phyloP scores from a whole-genome alignment of 768 basidiomycete species.

The Pulveroboletus sp. region DNA sequence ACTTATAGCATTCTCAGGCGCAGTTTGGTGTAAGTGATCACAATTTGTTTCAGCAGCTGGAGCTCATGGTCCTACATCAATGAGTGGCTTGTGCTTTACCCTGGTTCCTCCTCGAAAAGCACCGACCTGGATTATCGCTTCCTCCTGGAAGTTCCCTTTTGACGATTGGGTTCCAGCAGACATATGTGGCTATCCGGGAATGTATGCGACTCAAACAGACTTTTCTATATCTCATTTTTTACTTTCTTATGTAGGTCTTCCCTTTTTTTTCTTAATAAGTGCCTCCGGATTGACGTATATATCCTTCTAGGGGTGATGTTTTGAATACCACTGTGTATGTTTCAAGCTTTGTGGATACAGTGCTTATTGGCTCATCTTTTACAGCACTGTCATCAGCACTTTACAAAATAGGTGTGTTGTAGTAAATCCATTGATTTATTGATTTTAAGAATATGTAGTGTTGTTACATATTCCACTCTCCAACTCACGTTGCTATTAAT shows the following conservation, averaged over 20 bases:
- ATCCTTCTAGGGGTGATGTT: slow-evolving; percentile 56
- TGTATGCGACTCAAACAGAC: slow-evolving; percentile 68
- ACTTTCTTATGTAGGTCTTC: slow-evolving; percentile 62
- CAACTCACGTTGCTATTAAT: slow-evolving; percentile 63
- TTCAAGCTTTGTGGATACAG: not conserved
- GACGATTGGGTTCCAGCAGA: slow-evolving; percentile 66
- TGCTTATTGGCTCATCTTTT: not conserved
- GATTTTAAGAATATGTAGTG: slow-evolving; percentile 33
- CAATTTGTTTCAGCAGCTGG: not conserved
- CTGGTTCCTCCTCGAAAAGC: slow-evolving; percentile 69
- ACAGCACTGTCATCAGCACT: slow-evolving; percentile 65
- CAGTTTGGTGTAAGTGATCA: slow-evolving; percentile 57
- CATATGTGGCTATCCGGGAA: slow-evolving; percentile 56
- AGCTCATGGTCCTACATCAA: not conserved
- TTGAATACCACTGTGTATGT: slow-evolving; percentile 69
- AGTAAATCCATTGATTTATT: not conserved
- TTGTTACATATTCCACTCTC: slow-evolving; percentile 69
- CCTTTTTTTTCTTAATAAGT: not conserved
- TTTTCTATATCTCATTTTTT: slow-evolving; percentile 68
- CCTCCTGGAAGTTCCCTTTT: slow-evolving; percentile 51
- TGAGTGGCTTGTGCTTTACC: slow-evolving; percentile 63
- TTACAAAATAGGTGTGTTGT: slow-evolving; percentile 58
- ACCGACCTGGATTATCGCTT: slow-evolving; percentile 57
- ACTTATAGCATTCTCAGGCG: slow-evolving; percentile 75
- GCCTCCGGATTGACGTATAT: not conserved